phyloP scores from a whole-genome alignment of 75 land plant species.

The Pseudotsuga menziesii region DNA sequence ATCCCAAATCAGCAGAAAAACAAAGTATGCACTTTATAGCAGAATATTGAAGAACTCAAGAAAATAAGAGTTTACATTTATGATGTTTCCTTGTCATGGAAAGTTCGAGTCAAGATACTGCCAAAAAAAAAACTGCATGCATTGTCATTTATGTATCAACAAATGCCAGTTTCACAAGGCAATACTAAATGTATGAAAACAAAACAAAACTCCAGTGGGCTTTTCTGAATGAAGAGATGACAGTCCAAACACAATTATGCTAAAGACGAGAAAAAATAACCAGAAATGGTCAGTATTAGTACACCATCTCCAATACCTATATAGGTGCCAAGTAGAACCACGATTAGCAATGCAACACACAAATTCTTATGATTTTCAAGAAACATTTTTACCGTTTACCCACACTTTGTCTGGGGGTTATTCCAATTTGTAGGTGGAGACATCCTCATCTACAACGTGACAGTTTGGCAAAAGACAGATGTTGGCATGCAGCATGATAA shows the following conservation, averaged over 20 bases:
- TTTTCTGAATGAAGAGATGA: not conserved
- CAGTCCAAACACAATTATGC: not conserved
- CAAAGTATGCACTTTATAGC: not conserved
- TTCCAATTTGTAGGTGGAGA: too few species aligned
- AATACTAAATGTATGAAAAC: not conserved
- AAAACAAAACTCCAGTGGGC: not conserved
- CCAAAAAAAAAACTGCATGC: slow-evolving; percentile 39
- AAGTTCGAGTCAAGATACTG: slow-evolving; percentile 43
- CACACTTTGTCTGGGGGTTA: too few species aligned
- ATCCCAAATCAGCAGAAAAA: too few species aligned
- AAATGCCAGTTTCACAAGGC: not conserved
- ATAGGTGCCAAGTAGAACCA: too few species aligned
- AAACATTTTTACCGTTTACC: too few species aligned
- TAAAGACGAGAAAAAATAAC: not conserved
- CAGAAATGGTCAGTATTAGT: too few species aligned
- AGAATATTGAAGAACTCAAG: not conserved
- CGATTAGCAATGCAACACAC: too few species aligned
- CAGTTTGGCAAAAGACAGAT: too few species aligned
- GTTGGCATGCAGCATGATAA: too few species aligned
- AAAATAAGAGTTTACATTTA: slow-evolving; percentile 22
- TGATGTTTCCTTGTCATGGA: slow-evolving; percentile 24
- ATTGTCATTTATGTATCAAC: not conserved
- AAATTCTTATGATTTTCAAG: too few species aligned
- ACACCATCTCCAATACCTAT: too few species aligned
- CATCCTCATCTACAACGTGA: too few species aligned